Conservation (phyloP, 768 basidiomycete genomes). For the Termitomyces sp. region DNA sequence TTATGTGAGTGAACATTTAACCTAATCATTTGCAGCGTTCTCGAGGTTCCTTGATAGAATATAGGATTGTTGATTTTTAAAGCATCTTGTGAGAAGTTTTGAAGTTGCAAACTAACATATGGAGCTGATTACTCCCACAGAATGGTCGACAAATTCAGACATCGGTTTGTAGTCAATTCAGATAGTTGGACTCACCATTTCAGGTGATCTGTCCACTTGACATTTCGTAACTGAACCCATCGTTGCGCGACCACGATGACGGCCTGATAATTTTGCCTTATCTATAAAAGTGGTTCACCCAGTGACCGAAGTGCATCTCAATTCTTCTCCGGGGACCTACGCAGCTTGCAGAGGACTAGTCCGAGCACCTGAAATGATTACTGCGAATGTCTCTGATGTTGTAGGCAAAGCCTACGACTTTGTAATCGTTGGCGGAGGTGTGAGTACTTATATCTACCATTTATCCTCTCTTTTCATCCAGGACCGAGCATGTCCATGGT, state of each 20-base stretch:
- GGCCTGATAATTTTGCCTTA: not conserved
- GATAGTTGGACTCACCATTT: not conserved
- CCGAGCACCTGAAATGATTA: slow-evolving; percentile 1
- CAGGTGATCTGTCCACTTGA: not conserved
- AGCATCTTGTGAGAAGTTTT: not conserved
- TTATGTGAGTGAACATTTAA: not conserved
- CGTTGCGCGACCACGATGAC: not conserved
- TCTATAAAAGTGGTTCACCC: not conserved
- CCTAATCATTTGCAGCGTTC: not conserved
- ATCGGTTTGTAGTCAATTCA: not conserved
- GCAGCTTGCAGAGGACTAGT: not conserved
- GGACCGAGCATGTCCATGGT: not conserved
- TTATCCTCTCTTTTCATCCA: not conserved
- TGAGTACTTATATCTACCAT: slow-evolving; percentile 3
- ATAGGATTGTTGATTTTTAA: too few species aligned
- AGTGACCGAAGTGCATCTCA: not conserved
- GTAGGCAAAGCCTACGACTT: slow-evolving; percentile 23
- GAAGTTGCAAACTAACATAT: not conserved
- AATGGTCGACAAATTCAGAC: not conserved
- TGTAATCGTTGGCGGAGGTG: slow-evolving; percentile 23
- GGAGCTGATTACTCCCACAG: not conserved
- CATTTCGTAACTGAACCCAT: not conserved
- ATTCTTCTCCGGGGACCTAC: not conserved
- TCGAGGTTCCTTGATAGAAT: not conserved
- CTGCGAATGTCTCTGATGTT: slow-evolving; percentile 9